These are phyloP conservation scores for Aspergillus brunneoviolaceus DNA, from an alignment of 2,329 filamentous ascomycete genomes.

Conservation along the genomic window DNA sequence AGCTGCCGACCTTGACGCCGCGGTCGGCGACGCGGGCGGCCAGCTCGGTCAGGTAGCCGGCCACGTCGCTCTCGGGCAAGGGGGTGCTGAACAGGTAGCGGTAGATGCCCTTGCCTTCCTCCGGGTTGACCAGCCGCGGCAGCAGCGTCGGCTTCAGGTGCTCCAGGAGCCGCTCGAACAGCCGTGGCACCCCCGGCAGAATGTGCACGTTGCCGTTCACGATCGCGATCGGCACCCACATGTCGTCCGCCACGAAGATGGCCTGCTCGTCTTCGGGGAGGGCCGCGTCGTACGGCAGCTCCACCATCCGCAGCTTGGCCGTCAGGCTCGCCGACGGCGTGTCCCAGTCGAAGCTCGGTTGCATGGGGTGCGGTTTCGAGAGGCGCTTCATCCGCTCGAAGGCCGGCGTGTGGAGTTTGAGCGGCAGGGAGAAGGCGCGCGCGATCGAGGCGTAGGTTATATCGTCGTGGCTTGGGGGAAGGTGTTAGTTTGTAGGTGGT, in stretches of 20 bases:
- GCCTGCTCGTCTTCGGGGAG: constrained; percentile 68
- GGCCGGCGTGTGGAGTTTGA: constrained; percentile 75
- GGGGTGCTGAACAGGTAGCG: constrained; percentile 85
- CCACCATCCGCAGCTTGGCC: constrained; percentile 87
- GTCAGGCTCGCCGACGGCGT: constrained; percentile 72
- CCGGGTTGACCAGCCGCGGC: constrained; percentile 72
- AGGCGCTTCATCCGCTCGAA: constrained; percentile 80
- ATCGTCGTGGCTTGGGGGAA: constrained; percentile 74
- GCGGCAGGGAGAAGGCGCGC: constrained; percentile 75
- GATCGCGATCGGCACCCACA: constrained; percentile 88
- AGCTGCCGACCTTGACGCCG: constrained; percentile 92
- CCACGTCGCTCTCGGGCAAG: constrained; percentile 79
- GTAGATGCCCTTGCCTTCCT: constrained; percentile 71
- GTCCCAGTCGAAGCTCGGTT: constrained; percentile 81
- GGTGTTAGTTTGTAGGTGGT: not conserved
- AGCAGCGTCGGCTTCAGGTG: constrained; percentile 70
- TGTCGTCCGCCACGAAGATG: constrained; percentile 72
- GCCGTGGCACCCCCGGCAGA: constrained; percentile 79
- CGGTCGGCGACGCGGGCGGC: constrained; percentile 69
- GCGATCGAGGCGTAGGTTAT: constrained; percentile 96
- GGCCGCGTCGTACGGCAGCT: constrained; percentile 72
- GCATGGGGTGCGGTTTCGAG: constrained; percentile 69
- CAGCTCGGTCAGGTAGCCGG: constrained; percentile 76
- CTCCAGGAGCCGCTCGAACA: constrained; percentile 78
- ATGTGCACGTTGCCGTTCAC: constrained; percentile 95